Evolutionary conservation across 164 flowering plant species (phyloP).

Genomic region (Chloranthus sessilifolius): DNA sequence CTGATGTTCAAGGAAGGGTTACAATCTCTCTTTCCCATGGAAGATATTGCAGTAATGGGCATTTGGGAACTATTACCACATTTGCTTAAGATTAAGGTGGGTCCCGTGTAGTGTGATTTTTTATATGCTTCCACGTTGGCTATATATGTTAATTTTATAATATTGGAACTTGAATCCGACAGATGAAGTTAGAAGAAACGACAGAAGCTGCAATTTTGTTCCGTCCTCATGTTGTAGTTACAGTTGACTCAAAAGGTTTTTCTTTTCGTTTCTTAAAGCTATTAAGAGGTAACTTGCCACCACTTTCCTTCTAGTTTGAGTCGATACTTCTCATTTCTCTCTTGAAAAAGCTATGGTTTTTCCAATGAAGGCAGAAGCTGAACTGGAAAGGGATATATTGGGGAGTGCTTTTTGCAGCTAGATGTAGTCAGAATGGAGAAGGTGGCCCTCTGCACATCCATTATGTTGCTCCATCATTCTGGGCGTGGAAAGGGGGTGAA

Average conservation of each 20-base stretch:
- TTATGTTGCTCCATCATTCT: conserved; percentile 96
- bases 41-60: conserved; percentile 95
- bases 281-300: conserved; percentile 44
- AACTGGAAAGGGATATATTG: conserved; percentile 8
- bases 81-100: conserved; percentile 61
- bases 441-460: conserved; percentile 60
- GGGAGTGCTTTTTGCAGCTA: conserved; percentile 69
- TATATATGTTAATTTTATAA: background rate
- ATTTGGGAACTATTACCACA: conserved; percentile 92
- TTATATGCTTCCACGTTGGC: background rate
- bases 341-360: background rate
- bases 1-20: conserved; percentile 77
- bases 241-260: conserved; percentile 92
- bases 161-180: conserved; percentile 21
- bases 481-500: conserved; percentile 99
- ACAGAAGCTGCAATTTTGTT: conserved; percentile 63
- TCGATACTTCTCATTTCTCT: too few relatives aligned
- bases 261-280: conserved; percentile 74
- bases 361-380: background rate
- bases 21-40: conserved; percentile 73
- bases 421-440: conserved; percentile 32
- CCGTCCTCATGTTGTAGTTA: conserved; percentile 83
- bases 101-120: conserved; percentile 12
- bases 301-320: conserved; percentile 4
- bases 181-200: conserved; percentile 64